phyloP scores from a whole-genome alignment of 2,329 filamentous ascomycete genomes.

The Cordyceps militaris region DNA sequence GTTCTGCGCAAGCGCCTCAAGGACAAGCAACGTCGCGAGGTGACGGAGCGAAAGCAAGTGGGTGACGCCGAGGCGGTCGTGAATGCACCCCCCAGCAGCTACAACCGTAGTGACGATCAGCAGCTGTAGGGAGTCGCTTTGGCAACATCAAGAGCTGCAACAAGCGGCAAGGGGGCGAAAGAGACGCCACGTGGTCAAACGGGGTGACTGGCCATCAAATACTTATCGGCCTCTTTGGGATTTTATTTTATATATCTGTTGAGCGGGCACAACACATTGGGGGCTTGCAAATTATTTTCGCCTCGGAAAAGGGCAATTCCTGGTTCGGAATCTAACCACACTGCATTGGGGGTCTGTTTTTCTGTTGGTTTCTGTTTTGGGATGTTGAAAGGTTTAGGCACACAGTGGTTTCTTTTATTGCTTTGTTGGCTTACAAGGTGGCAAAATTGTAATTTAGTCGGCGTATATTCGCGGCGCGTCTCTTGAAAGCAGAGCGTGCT shows the following conservation, averaged over 20 bases:
- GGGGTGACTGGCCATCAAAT: slow-evolving; percentile 14
- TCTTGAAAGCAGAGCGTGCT: not conserved
- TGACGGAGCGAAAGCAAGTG: slow-evolving; percentile 83
- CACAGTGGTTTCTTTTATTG: not conserved
- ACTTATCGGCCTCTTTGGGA: not conserved
- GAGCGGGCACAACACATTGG: slow-evolving; percentile 3
- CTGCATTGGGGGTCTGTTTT: slow-evolving; percentile 4
- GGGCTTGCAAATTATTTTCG: not conserved
- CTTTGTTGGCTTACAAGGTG: not conserved
- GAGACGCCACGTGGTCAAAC: not conserved
- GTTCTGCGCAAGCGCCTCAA: slow-evolving; percentile 59
- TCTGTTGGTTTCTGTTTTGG: not conserved
- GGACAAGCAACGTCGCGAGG: slow-evolving; percentile 48
- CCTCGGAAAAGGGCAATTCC: not conserved
- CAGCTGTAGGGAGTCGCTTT: slow-evolving; percentile 25
- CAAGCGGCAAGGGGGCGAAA: not conserved
- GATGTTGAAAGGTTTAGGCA: not conserved
- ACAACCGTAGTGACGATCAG: slow-evolving; percentile 24
- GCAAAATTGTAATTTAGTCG: slow-evolving; percentile 1
- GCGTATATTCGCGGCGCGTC: not conserved
- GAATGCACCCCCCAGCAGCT: slow-evolving; percentile 40
- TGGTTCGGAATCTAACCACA: not conserved
- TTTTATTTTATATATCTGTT: slow-evolving; percentile 6
- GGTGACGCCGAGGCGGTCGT: slow-evolving; percentile 78
- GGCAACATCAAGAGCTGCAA: not conserved